Base-by-base conservation (phyloP, 2,329 filamentous ascomycete genomes). In the Cytospora piceicola region DNA sequence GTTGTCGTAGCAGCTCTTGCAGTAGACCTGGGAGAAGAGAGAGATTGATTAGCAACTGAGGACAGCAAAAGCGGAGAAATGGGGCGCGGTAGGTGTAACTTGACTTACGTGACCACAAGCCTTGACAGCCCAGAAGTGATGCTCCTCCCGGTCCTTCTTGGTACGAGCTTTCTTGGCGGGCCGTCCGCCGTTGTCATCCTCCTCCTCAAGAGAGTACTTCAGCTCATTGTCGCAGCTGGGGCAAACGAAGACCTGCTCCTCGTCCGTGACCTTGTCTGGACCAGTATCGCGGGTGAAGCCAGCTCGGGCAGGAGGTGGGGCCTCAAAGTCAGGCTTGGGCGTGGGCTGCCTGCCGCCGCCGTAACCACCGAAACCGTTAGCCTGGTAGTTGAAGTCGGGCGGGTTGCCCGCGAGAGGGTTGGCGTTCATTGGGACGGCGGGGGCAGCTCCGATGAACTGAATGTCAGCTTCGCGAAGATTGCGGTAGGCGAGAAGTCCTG, bases 51-150 rank as follows among this genome's bases (percentile, higher is more conserved):
- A 67, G 58, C 56, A 42, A 63, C 32, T 56, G 15, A 42, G 29
- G 34, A 20, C 32, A 46, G 56, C 7, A 49, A 32, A 52, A 29
- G 52, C 46, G 59, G n/a, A 11, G 24, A 22, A 12, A 30, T 8
- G 5, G 22, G 29, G 20, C 60, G 39, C 27, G n/a, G 6, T 20
- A 12, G 49, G 15, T 54, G 27, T 65, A 32, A 15, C 22, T 11
- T 32, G 32, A 76, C 83, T 74, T 84, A 98, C 95, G 80, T 99
- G 95, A 69, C 95, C 95, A 75, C 95, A 99, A 60, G 85, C 85
- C 77, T 94, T 97, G 42, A 95, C 84, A 0, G 95, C 90, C 93
- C 94, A 98, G 68, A 98, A 94, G 72, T 97, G 91, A 73, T 92
- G 89, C 77, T 96, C 93, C 27, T 82, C 84, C 8, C 80, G 77